These are phyloP conservation scores for Myriosclerotinia curreyana DNA, from an alignment of 2,329 filamentous ascomycete genomes.

Conservation along the genomic window DNA sequence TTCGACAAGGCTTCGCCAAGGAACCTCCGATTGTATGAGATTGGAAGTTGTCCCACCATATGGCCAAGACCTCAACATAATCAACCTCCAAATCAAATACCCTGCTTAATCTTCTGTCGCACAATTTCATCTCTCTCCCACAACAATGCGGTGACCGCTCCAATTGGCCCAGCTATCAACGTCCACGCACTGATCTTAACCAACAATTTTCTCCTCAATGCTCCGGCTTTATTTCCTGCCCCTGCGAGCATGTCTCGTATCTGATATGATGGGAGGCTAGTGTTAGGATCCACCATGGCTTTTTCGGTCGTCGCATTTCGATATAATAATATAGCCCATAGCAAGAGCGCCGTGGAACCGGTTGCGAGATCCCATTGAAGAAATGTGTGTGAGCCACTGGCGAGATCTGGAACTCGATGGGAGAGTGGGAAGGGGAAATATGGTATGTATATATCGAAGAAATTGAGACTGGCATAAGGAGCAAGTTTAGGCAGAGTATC, in stretches of 20 bases:
- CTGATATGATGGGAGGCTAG: slow-evolving; percentile 25
- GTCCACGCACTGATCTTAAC: slow-evolving; percentile 41
- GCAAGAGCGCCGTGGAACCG: slow-evolving; percentile 43
- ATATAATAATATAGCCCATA: slow-evolving; percentile 46
- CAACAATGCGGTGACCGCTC: slow-evolving; percentile 45
- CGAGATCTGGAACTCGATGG: slow-evolving; percentile 25
- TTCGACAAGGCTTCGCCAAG: neutral
- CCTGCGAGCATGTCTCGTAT: slow-evolving; percentile 24
- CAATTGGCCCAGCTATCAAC: slow-evolving; percentile 45
- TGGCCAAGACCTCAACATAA: slow-evolving; percentile 12
- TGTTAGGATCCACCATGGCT: slow-evolving; percentile 25
- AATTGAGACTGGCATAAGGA: slow-evolving; percentile 39
- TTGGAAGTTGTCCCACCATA: neutral
- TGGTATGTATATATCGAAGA: slow-evolving; percentile 43
- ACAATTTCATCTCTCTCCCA: slow-evolving; percentile 49
- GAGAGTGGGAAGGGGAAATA: slow-evolving; percentile 38
- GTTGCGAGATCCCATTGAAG: slow-evolving; percentile 50
- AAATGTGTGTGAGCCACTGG: slow-evolving; percentile 46
- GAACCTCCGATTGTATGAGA: neutral
- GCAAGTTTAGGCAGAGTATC: slow-evolving; percentile 40
- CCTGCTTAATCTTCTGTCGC: slow-evolving; percentile 34
- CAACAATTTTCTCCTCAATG: slow-evolving; percentile 32
- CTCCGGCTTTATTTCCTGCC: slow-evolving; percentile 30
- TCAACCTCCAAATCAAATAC: slow-evolving; percentile 24
- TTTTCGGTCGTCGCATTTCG: slow-evolving; percentile 33